Evolutionary conservation across 306 rosid species (phyloP).

Genomic region (Malus domestica): DNA sequence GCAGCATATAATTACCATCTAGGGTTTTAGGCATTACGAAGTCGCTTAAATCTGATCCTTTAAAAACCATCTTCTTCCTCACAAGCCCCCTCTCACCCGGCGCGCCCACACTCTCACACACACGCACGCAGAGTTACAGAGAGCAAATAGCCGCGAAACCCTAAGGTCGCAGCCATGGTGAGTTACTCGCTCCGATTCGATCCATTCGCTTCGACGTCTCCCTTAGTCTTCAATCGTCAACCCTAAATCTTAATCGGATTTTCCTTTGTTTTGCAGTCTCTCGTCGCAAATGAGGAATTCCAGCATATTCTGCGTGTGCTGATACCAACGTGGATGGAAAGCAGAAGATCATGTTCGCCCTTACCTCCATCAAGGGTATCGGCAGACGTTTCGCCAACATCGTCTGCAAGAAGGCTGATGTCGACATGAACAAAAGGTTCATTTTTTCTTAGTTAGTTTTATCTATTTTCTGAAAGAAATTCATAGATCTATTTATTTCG

Average conservation of each 20-base stretch:
- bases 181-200: neutral
- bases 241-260: neutral
- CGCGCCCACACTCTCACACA: slow-evolving; percentile 3
- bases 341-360: slow-evolving; percentile 59
- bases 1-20: slow-evolving; percentile 4
- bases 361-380: slow-evolving; percentile 65
- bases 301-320: slow-evolving; percentile 67
- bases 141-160: slow-evolving; percentile 1
- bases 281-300: slow-evolving; percentile 57
- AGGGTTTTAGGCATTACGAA: slow-evolving; percentile 32
- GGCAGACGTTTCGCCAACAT: slow-evolving; percentile 58
- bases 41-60: neutral
- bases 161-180: slow-evolving; percentile 29
- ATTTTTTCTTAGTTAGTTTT: neutral
- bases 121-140: neutral
- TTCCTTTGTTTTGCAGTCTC: slow-evolving; percentile 31
- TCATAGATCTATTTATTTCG: neutral
- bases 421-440: slow-evolving; percentile 58
- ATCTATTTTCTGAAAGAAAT: neutral
- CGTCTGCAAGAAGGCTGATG: slow-evolving; percentile 60
- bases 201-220: neutral
- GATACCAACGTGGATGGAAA: slow-evolving; percentile 61
- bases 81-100: slow-evolving; percentile 2
- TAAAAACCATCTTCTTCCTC: neutral
- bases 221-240: neutral